A percentile compares a stretch with the other conserved stretches of the same genome.
These are phyloP conservation scores for Chaetomiaceae sp. DNA, from an alignment of 2,329 filamentous ascomycete genomes.

Conservation along the genomic window DNA sequence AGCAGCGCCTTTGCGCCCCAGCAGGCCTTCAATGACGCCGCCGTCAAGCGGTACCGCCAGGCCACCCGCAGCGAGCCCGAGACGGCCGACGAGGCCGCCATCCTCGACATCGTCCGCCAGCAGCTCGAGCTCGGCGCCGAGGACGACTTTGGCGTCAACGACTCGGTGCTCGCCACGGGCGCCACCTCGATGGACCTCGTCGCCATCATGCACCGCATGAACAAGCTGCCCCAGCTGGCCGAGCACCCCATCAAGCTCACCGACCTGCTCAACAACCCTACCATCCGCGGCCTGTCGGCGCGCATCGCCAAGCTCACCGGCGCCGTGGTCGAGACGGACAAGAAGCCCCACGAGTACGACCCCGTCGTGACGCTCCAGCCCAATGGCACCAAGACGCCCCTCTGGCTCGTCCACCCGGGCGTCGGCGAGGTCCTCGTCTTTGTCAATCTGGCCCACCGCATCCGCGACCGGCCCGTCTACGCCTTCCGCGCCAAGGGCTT, in stretches of 20 bases:
- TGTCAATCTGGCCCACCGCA: conserved; percentile 34
- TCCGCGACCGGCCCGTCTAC: conserved; percentile 41
- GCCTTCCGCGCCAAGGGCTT: conserved; percentile 44
- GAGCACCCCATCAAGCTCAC: conserved; percentile 9
- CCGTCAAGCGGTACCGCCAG: conserved; percentile 5
- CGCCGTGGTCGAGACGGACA: conserved; percentile 5
- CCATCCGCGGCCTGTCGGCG: not conserved
- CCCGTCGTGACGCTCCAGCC: conserved; percentile 35
- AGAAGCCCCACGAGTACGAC: conserved; percentile 34
- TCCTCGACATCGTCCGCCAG: conserved; percentile 9
- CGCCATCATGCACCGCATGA: conserved; percentile 12
- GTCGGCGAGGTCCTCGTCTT: conserved; percentile 42
- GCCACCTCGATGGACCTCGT: conserved; percentile 10
- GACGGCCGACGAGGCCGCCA: conserved; percentile 1
- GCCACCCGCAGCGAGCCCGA: conserved; percentile 7
- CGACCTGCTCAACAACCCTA: conserved; percentile 18
- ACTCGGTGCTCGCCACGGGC: conserved; percentile 9
- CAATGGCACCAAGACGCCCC: conserved; percentile 32
- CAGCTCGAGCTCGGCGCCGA: conserved; percentile 4
- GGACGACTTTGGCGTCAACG: conserved; percentile 21
- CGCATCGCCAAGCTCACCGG: conserved; percentile 6
- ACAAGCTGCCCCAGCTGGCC: conserved; percentile 1
- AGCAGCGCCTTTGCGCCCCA: conserved; percentile 26
- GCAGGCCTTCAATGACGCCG: conserved; percentile 5
- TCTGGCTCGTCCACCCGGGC: conserved; percentile 41